Evolutionary conservation across 139 green algal species (phyloP), one percentile per base, ranked within the genome.

Genomic region (Closterium sp.): DNA sequence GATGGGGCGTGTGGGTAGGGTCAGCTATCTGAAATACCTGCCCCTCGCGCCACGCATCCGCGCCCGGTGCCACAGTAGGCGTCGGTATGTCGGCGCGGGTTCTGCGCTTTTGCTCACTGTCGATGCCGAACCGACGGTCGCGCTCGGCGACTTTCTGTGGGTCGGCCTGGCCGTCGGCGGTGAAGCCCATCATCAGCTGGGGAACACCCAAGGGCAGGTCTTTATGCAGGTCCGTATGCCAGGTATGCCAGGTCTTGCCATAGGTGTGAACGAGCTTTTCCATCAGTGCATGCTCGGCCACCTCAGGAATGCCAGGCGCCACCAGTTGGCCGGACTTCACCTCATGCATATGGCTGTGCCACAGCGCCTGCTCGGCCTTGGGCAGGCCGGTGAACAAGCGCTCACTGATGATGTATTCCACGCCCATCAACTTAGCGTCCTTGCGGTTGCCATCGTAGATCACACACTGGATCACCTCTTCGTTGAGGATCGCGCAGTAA

Each of bases 151-250:
- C n/a, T n/a, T n/a, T n/a, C n/a, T n/a, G 64, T n/a, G n/a, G n/a
- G 83, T 86, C 25, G 83, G 31, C 7, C 83, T 92, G 83, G 6
- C 90, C 90, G 31, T 93, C 84, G 16, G 33, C 25, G 9, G 66
- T 55, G 5, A 86, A 32, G 64, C 84, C 35, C 12, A 8, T 25
- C 84, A 90, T 90, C 16, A 90, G 90, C 66, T 88, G 84, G 4
- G 90, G 84, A 19, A 83, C 7, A 33, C 96, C 96, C 6, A 96
- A 90, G 0, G 96, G 96, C 84, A 97, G 91, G 2, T 86, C 31
- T 86, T 97, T 93, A 4, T 94, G 95, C 3, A 94, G 64, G 92
- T 97, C 96, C 32, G 96, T 92, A 93, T 97, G 96, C 92, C 95
- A 97, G 25, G 88, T 94, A 90, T 97, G 95, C 88, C 93, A 96